Conservation (phyloP, 176 grass and related monocot species). For the Bonia amplexicaulis region DNA sequence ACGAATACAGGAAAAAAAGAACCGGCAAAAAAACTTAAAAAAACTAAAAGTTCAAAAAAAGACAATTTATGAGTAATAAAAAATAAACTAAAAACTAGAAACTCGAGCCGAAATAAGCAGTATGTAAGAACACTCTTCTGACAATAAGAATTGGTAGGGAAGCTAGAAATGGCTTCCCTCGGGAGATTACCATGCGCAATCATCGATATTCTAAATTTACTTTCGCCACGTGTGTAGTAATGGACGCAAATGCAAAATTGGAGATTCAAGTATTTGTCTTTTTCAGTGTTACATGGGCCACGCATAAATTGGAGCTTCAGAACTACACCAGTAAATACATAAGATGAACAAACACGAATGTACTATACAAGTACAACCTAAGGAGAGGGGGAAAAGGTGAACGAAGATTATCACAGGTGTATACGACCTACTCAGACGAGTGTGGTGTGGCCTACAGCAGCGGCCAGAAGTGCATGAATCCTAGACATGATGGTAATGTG, state of each 20-base stretch:
- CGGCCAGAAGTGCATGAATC: conserved; percentile 44
- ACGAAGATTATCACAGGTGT: background rate
- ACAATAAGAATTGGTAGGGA: background rate
- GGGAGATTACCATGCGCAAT: background rate
- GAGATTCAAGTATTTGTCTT: background rate
- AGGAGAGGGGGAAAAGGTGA: background rate
- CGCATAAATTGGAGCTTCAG: background rate
- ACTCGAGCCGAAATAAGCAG: too few species aligned
- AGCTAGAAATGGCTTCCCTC: background rate
- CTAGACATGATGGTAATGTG: conserved; percentile 8
- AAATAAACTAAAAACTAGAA: too few species aligned
- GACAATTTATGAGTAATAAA: too few species aligned
- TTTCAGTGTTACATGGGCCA: background rate
- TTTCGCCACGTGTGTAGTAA: background rate
- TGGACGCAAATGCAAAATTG: background rate
- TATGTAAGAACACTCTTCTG: background rate
- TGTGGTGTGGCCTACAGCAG: background rate
- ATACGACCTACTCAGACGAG: background rate
- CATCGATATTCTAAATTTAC: background rate
- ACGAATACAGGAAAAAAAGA: too few species aligned
- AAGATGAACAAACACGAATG: background rate
- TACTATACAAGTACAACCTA: background rate
- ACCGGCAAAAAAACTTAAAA: too few species aligned
- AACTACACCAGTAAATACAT: background rate
- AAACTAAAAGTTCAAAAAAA: too few species aligned